Percentiles rank a stretch among this genome's conserved stretches.
These are phyloP conservation scores for Diaporthe australafricana DNA, from an alignment of 2,329 filamentous ascomycete species.

Conservation along the genomic window DNA sequence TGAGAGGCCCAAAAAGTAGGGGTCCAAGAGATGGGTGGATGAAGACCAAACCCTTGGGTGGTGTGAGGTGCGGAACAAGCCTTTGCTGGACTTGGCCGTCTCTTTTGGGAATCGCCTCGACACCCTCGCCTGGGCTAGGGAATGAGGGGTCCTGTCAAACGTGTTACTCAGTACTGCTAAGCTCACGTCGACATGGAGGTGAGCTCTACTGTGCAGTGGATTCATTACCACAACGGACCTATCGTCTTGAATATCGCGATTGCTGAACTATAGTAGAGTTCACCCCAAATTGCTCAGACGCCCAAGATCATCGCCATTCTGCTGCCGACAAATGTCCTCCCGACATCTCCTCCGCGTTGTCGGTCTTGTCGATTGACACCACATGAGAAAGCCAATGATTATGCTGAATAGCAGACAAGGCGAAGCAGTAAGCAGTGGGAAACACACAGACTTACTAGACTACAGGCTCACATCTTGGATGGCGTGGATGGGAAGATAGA, in stretches of 20 bases:
- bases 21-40: slow-evolving; percentile 28
- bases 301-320: neutral
- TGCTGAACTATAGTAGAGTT: neutral
- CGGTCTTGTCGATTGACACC: neutral
- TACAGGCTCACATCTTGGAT: neutral
- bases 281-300: neutral
- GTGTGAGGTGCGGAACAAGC: slow-evolving; percentile 3
- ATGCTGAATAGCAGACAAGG: neutral
- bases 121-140: neutral
- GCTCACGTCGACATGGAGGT: neutral
- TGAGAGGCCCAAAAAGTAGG: slow-evolving; percentile 24
- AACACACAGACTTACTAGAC: too few relatives aligned
- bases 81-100: slow-evolving; percentile 17
- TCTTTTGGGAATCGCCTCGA: slow-evolving; percentile 21
- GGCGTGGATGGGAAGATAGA: neutral
- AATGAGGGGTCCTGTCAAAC: slow-evolving; percentile 23
- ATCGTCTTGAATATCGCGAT: neutral
- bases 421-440: too few relatives aligned
- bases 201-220: neutral
- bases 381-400: neutral
- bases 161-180: neutral
- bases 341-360: neutral
- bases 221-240: neutral
- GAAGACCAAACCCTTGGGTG: neutral
- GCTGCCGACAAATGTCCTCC: slow-evolving; percentile 3